These are phyloP conservation scores for Coniochaeta sp. DNA, from an alignment of 2,329 filamentous ascomycete species.

Conservation along the genomic window DNA sequence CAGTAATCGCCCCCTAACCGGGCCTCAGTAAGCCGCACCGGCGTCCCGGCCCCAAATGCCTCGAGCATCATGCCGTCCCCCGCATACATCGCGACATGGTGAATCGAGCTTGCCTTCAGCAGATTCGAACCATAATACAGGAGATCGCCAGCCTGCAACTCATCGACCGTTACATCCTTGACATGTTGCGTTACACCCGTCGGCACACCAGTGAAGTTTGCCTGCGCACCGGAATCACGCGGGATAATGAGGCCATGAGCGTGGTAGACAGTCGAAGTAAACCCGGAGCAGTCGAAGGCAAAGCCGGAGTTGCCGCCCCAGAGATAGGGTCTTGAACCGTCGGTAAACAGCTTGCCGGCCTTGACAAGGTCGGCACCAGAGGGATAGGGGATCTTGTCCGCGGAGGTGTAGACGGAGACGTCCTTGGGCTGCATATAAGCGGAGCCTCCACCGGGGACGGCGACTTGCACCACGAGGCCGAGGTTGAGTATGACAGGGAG, in stretches of 20 bases:
- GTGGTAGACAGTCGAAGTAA: neutral
- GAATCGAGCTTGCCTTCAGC: neutral
- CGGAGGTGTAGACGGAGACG: neutral
- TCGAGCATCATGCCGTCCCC: neutral
- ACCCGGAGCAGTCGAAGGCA: neutral
- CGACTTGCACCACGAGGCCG: neutral
- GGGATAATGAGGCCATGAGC: neutral
- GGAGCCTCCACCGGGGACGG: neutral
- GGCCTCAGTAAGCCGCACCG: neutral
- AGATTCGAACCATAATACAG: neutral
- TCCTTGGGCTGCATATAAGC: neutral
- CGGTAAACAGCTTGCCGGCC: neutral
- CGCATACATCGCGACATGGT: neutral
- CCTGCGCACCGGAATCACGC: neutral
- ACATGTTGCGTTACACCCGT: neutral
- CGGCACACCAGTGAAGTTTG: neutral
- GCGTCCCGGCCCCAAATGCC: neutral
- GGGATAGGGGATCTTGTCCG: neutral
- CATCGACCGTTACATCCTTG: neutral
- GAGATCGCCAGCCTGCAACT: neutral
- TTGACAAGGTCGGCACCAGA: neutral
- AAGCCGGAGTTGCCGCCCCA: neutral
- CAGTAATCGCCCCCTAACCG: neutral
- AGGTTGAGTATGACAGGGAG: neutral
- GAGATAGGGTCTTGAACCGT: neutral